Evolutionary conservation across 2,329 filamentous ascomycete genomes (phyloP).

Genomic region (Fusarium subglutinans): DNA sequence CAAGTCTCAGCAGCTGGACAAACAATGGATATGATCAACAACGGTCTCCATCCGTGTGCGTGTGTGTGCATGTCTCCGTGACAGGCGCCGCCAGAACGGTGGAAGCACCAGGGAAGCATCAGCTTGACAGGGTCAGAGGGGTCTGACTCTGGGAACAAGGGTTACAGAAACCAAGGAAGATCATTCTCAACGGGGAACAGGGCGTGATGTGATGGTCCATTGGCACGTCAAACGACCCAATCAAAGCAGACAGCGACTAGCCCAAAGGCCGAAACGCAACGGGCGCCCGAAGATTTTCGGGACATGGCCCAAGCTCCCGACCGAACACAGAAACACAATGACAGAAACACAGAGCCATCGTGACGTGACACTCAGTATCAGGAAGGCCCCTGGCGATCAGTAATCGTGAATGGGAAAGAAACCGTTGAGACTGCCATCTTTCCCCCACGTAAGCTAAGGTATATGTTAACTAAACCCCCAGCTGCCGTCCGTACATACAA

Average conservation of each 20-base stretch:
- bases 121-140: slow-evolving; percentile 26
- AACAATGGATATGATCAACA: slow-evolving; percentile 32
- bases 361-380: slow-evolving; percentile 24
- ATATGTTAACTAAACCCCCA: background rate
- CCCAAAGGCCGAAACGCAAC: slow-evolving; percentile 34
- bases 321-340: slow-evolving; percentile 2
- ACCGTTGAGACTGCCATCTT: slow-evolving; percentile 23
- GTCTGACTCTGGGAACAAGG: background rate
- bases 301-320: slow-evolving; percentile 19
- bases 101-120: slow-evolving; percentile 34
- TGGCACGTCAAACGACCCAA: slow-evolving; percentile 16
- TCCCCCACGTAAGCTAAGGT: background rate
- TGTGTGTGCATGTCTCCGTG: slow-evolving; percentile 12
- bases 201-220: slow-evolving; percentile 3
- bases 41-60: slow-evolving; percentile 16
- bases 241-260: background rate
- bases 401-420: slow-evolving; percentile 33
- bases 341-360: slow-evolving; percentile 3
- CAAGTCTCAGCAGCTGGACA: background rate
- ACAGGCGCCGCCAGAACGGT: slow-evolving; percentile 35
- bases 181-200: slow-evolving; percentile 18
- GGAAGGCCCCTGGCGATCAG: slow-evolving; percentile 37
- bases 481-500: background rate
- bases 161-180: slow-evolving; percentile 23
- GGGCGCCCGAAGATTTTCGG: slow-evolving; percentile 42